Evolutionary conservation across 148 eudicot genomes (phyloP), one percentile per base, ranked within the genome.

Genomic region (Heliamphora exappendiculata): DNA sequence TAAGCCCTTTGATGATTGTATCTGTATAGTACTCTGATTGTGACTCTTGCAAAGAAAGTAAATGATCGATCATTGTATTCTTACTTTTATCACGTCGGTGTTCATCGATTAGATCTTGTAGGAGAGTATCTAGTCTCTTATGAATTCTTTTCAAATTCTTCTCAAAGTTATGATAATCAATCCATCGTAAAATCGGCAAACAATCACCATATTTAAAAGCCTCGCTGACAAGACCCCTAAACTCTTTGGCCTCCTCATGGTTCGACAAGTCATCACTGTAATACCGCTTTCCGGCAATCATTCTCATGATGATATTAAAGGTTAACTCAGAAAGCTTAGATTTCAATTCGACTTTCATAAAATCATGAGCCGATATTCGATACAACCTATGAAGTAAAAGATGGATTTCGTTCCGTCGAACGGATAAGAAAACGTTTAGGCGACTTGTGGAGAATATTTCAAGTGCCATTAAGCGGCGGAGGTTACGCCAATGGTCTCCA

Each of bases 401-500:
- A 28, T 3, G 1, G 5, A 72, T 26, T 12, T 72, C 75, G 20
- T 72, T 63, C 53, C 22, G 19, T 7, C 75, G 4, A 4, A 72
- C 19, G 47, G 44, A 31, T 19, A 33, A 11, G 26, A 72, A 50
- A 17, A 20, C 62, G 1, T 28, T 51, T n/a, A 72, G 41, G 41
- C 65, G n/a, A n/a, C n/a, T n/a, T n/a, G n/a, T n/a, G n/a, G n/a
- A n/a, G n/a, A n/a, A n/a, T n/a, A n/a, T n/a, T n/a, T n/a, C n/a
- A n/a, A n/a, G n/a, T n/a, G n/a, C n/a, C n/a, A n/a, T n/a, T n/a
- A n/a, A n/a, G n/a, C 75, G 60, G 28, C 75, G 59, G 8, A 72
- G 75, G 75, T 72, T 72, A 19, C 75, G 75, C 75, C 60, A 72
- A 19, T 72, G 41, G 75, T 72, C 75, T 2, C 75, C 75, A 37